phyloP scores from a whole-genome alignment of 2,329 filamentous ascomycete genomes.

The Neonectria ditissima region DNA sequence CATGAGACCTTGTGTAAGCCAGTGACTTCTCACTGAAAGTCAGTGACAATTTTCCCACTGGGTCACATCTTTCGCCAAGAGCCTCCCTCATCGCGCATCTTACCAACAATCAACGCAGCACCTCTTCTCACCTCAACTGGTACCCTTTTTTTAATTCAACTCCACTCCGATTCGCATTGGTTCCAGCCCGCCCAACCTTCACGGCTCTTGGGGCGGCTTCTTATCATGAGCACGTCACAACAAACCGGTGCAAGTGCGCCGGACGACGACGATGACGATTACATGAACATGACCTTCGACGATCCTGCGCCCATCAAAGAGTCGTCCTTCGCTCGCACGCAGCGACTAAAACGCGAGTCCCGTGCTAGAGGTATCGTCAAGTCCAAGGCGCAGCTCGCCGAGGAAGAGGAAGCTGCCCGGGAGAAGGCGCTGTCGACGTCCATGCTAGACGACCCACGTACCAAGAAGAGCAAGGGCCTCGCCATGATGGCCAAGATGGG shows the following conservation, averaged over 20 bases:
- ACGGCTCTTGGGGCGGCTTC: not conserved
- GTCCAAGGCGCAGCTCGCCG: conserved; percentile 86
- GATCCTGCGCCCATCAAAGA: conserved; percentile 69
- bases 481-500: conserved; percentile 98
- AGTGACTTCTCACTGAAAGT: not conserved
- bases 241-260: conserved; percentile 30
- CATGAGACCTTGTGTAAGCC: not conserved
- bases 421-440: conserved; percentile 83
- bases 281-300: conserved; percentile 94
- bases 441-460: conserved; percentile 68
- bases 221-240: conserved; percentile 28
- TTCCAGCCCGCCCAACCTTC: not conserved
- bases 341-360: conserved; percentile 69
- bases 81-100: not conserved
- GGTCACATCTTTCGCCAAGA: not conserved
- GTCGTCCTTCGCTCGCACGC: conserved; percentile 66
- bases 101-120: not conserved
- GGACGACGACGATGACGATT: conserved; percentile 87
- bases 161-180: not conserved
- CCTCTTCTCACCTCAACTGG: not conserved
- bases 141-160: too few species aligned
- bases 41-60: not conserved
- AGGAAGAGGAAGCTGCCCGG: conserved; percentile 76
- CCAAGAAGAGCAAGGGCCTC: conserved; percentile 83
- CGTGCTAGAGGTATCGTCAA: conserved; percentile 76